Base-by-base conservation (phyloP, 163 green algal species). In the Prototheca stagnorum region DNA sequence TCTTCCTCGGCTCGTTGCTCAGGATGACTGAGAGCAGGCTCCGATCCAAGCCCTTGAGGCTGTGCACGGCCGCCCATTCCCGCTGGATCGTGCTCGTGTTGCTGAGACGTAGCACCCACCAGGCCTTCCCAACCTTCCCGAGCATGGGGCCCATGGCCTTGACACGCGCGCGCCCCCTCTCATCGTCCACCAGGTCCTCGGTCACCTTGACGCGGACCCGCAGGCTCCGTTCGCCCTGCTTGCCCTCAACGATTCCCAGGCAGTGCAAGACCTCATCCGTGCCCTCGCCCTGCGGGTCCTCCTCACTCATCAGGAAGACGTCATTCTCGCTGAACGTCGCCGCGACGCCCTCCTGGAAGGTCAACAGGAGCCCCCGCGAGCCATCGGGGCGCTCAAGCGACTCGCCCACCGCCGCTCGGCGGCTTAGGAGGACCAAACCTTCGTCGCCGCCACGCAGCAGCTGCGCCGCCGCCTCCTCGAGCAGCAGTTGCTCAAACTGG, bases 41-140 rank as follows among this genome's bases (percentile, higher is more conserved):
- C n/a, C n/a, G n/a, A n/a, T n/a, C n/a, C n/a, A n/a, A 64, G 19
- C 70, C 40, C 37, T 73, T 57, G 1, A 77, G 59, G 53, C 74
- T 60, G 59, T 90, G 79, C 60, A 92, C 58, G 3, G 83, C 83
- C 7, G 63, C 53, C 75, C 85, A 94, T 64, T 94, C 84, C 16
- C 84, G 67, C 12, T 70, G 75, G 63, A 93, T 81, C 42, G 84
- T 94, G 45, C 67, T 75, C 64, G 86, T 78, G 70, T 79, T 88
- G 64, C 56, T 60, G 23, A 94, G 70, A 35, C 68, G 67, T 49
- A 78, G 64, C 51, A 87, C 39, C 60, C 67, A 88, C 78, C 79
- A 89, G 35, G 45, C 57, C 37, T 47, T 62, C 37, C 26, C 15
- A 2, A 29, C 43, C 12, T 44, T 36, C 4, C 19, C 14, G 39